Evolutionary conservation across 1,284 basidiomycete genomes (phyloP).

Genomic region (Trametes sp.): DNA sequence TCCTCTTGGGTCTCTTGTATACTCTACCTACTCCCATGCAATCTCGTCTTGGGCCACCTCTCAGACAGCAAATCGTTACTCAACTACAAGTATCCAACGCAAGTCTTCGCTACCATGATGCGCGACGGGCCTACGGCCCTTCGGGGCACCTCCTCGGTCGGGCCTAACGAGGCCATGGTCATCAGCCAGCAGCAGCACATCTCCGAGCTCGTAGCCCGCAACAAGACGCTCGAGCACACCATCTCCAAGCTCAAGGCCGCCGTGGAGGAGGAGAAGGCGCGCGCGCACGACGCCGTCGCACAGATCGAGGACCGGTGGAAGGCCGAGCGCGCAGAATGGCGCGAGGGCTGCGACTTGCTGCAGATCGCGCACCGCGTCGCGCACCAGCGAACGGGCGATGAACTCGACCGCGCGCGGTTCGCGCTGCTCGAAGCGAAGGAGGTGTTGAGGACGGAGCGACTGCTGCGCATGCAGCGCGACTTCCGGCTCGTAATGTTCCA

Average conservation of each 20-base stretch:
- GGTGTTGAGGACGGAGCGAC: slow-evolving; percentile 57
- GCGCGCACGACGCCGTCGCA: slow-evolving; percentile 51
- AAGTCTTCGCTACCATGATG: slow-evolving; percentile 30
- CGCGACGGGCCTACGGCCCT: slow-evolving; percentile 32
- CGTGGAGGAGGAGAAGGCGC: slow-evolving; percentile 48
- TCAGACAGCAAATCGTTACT: background rate
- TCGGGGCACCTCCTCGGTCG: slow-evolving; percentile 34
- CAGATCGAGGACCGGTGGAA: slow-evolving; percentile 57
- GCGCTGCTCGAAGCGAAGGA: slow-evolving; percentile 60
- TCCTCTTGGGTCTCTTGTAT: background rate
- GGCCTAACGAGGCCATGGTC: slow-evolving; percentile 59
- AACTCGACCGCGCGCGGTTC: slow-evolving; percentile 59
- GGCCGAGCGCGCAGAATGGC: slow-evolving; percentile 63
- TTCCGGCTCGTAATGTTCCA: slow-evolving; percentile 70
- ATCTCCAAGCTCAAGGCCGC: slow-evolving; percentile 47
- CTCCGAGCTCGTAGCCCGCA: slow-evolving; percentile 69
- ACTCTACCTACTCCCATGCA: background rate
- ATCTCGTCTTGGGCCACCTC: background rate
- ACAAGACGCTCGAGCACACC: slow-evolving; percentile 65
- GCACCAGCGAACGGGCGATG: slow-evolving; percentile 60
- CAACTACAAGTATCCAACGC: background rate
- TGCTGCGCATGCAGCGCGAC: slow-evolving; percentile 65
- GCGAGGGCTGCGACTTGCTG: slow-evolving; percentile 65
- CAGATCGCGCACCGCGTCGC: slow-evolving; percentile 68
- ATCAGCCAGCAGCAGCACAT: slow-evolving; percentile 68